Percentiles rank a stretch among this genome's conserved stretches.
phyloP scores from a whole-genome alignment of 768 basidiomycete species.

The Naematelia encephala region DNA sequence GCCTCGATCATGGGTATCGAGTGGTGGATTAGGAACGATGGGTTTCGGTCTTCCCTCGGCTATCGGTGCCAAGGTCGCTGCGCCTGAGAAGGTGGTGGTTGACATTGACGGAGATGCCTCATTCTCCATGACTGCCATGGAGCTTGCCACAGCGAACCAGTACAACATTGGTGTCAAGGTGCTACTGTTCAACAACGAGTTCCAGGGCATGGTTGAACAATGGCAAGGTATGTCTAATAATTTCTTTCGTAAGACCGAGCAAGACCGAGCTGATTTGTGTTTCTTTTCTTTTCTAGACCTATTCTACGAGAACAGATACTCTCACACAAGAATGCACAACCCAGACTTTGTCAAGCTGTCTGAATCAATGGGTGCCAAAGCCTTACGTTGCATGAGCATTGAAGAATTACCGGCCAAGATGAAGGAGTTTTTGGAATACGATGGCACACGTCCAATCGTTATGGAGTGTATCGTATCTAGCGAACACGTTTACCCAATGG shows the following conservation, averaged over 20 bases:
- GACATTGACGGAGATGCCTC: slow-evolving; percentile 98
- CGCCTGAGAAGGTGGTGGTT: slow-evolving; percentile 85
- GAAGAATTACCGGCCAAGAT: slow-evolving; percentile 88
- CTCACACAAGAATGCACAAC: slow-evolving; percentile 92
- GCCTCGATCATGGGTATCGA: slow-evolving; percentile 84
- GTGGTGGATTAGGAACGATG: slow-evolving; percentile 98
- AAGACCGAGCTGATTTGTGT: no score
- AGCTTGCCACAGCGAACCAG: slow-evolving; percentile 88
- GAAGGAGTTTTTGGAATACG: slow-evolving; percentile 98
- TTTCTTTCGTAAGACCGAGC: no score
- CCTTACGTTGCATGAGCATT: slow-evolving; percentile 66
- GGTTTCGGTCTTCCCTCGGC: slow-evolving; percentile 93
- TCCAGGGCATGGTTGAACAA: slow-evolving; percentile 98
- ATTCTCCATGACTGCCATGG: slow-evolving; percentile 99
- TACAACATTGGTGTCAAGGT: slow-evolving; percentile 93
- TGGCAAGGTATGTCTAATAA: no score
- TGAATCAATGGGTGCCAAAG: slow-evolving; percentile 86
- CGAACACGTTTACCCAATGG: slow-evolving; percentile 52
- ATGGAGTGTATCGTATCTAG: slow-evolving; percentile 75
- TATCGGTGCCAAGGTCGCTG: slow-evolving; percentile 95
- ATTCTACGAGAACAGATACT: slow-evolving; percentile 95
- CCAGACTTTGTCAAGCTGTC: slow-evolving; percentile 92
- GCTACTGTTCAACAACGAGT: slow-evolving; percentile 88
- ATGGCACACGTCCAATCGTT: slow-evolving; percentile 76
- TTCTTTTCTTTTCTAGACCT: slow-evolving; percentile 58